A percentile compares a stretch with the other conserved stretches of the same genome.
Conservation (phyloP, 1,284 basidiomycete species). For the Tylopilus sp. region DNA sequence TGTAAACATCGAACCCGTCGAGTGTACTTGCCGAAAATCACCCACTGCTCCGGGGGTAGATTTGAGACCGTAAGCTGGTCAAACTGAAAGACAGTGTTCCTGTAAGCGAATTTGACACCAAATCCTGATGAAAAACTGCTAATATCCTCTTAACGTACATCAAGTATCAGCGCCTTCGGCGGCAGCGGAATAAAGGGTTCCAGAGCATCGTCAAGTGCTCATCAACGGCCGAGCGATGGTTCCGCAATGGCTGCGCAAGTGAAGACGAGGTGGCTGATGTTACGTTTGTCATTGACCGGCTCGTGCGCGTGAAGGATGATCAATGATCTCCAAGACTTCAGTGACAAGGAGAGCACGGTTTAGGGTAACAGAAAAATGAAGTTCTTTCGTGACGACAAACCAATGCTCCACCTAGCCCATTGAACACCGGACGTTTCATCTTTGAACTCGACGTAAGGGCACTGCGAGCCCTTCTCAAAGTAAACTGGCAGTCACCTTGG, state of each 20-base stretch:
- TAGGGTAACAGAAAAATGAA: background rate
- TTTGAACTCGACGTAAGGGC: constrained; percentile 12
- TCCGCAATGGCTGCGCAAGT: constrained; percentile 29
- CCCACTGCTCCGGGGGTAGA: constrained; percentile 20
- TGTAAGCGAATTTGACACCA: constrained; percentile 10
- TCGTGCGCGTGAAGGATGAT: constrained; percentile 18
- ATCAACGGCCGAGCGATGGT: constrained; percentile 28
- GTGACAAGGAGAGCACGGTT: constrained; percentile 20
- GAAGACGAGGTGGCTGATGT: constrained; percentile 25
- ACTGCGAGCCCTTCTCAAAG: constrained; percentile 4
- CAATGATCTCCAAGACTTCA: constrained; percentile 26
- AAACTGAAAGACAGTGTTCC: constrained; percentile 22
- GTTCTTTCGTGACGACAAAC: background rate
- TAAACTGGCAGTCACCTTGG: background rate
- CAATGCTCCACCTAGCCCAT: background rate
- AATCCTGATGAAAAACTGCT: background rate
- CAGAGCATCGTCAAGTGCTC: constrained; percentile 27
- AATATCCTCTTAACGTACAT: constrained; percentile 14
- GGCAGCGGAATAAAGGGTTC: constrained; percentile 25
- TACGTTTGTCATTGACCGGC: constrained; percentile 19
- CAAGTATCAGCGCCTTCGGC: constrained; percentile 20
- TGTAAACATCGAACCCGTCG: constrained; percentile 22
- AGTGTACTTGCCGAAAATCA: constrained; percentile 25
- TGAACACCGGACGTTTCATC: background rate
- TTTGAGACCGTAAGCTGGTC: constrained; percentile 5